Evolutionary conservation across 106 monocot genomes (phyloP).

Genomic region (Amphibolis antarctica): DNA sequence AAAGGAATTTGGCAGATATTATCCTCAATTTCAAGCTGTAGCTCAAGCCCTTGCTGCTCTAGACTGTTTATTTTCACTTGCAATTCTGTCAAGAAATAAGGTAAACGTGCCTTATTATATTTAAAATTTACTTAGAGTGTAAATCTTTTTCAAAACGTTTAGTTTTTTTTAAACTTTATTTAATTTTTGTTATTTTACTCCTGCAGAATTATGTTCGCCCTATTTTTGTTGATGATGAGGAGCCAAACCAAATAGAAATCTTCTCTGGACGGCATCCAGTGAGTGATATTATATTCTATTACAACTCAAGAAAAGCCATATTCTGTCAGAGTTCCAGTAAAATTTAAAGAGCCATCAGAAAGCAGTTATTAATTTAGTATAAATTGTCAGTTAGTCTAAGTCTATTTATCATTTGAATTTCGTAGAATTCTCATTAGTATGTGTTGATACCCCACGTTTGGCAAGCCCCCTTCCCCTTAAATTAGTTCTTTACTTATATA

Average conservation of each 20-base stretch:
- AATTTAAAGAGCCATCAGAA: background rate
- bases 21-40: constrained; percentile 82
- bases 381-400: too few species aligned
- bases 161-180: background rate
- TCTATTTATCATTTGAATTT: too few species aligned
- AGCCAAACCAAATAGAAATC: constrained; percentile 68
- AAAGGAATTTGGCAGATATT: constrained; percentile 48
- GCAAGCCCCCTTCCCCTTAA: too few species aligned
- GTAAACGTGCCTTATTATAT: constrained; percentile 18
- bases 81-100: constrained; percentile 75
- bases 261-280: constrained; percentile 78
- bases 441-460: too few species aligned
- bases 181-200: background rate
- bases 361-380: too few species aligned
- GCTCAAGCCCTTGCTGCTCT: constrained; percentile 82
- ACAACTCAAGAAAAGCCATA: background rate
- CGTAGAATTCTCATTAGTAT: too few species aligned
- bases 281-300: constrained; percentile 11
- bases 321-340: background rate
- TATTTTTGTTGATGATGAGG: constrained; percentile 61
- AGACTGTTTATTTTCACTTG: constrained; percentile 89
- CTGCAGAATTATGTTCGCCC: constrained; percentile 87
- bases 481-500: too few species aligned
- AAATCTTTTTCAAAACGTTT: background rate
- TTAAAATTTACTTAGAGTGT: background rate